Evolutionary conservation across 2,329 filamentous ascomycete species (phyloP).

Genomic region (Neonectria hederae): DNA sequence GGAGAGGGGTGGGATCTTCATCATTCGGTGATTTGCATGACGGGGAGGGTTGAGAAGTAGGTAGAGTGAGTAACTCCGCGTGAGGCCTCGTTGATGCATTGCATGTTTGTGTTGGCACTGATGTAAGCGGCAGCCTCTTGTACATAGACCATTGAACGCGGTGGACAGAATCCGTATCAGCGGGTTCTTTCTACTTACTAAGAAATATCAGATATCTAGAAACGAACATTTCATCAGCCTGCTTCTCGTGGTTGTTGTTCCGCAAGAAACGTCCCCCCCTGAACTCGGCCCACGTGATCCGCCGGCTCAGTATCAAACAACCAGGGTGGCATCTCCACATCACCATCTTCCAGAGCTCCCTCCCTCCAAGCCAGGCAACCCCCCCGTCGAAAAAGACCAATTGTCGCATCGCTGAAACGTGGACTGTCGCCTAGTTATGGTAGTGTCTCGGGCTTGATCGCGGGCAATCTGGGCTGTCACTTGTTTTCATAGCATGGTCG

Average conservation of each 20-base stretch:
- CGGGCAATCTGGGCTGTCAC: conserved; percentile 23
- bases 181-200: neutral
- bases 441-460: conserved; percentile 33
- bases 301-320: conserved; percentile 9
- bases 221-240: too few species aligned
- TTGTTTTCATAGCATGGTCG: conserved; percentile 14
- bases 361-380: neutral
- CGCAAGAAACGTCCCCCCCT: conserved; percentile 16
- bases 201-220: neutral
- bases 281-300: conserved; percentile 37
- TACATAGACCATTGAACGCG: neutral
- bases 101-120: neutral
- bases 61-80: neutral
- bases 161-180: neutral
- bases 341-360: conserved; percentile 1
- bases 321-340: conserved; percentile 42
- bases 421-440: conserved; percentile 13
- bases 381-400: neutral
- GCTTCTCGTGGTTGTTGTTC: neutral
- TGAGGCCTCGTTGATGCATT: neutral
- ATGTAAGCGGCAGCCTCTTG: neutral
- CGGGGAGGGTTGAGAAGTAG: conserved; percentile 38
- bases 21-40: conserved; percentile 39
- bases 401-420: conserved; percentile 19
- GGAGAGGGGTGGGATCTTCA: conserved; percentile 41